phyloP scores from a whole-genome alignment of 2,329 filamentous ascomycete species.

The Xylaria sp. region DNA sequence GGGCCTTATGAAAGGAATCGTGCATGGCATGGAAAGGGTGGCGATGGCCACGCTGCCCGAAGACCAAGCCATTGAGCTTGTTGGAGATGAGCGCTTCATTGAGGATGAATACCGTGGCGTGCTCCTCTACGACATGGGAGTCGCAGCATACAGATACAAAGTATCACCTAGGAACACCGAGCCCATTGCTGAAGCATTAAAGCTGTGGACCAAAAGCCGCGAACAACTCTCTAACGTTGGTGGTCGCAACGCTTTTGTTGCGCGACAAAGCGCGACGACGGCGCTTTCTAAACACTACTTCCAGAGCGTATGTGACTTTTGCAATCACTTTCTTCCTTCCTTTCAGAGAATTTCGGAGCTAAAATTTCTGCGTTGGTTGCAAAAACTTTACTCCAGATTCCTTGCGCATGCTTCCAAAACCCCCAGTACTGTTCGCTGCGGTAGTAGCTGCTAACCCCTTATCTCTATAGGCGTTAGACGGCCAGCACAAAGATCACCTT shows the following conservation, averaged over 20 bases:
- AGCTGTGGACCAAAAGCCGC: slow-evolving; percentile 40
- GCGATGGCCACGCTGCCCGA: slow-evolving; percentile 16
- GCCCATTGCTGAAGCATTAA: slow-evolving; percentile 33
- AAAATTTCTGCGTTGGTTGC: neutral
- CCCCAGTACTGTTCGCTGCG: neutral
- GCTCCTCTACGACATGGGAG: slow-evolving; percentile 38
- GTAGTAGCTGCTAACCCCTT: neutral
- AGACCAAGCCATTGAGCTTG: neutral
- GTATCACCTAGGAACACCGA: slow-evolving; percentile 34
- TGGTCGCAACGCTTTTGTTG: slow-evolving; percentile 34
- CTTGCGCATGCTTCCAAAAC: neutral
- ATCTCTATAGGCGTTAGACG: slow-evolving; percentile 30
- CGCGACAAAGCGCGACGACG: slow-evolving; percentile 25
- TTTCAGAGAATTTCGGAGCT: neutral
- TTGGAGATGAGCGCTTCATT: slow-evolving; percentile 27
- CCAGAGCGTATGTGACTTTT: slow-evolving; percentile 27
- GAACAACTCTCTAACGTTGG: slow-evolving; percentile 38
- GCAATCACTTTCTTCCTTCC: neutral
- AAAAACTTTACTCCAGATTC: neutral
- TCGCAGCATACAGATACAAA: slow-evolving; percentile 39
- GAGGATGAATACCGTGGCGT: slow-evolving; percentile 37
- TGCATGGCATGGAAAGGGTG: slow-evolving; percentile 35
- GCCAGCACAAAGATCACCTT: slow-evolving; percentile 23
- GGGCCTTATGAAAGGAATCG: slow-evolving; percentile 36
- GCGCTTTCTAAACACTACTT: slow-evolving; percentile 43